Conservation (phyloP, 768 basidiomycete genomes). For the Tricholoma flavovirens region DNA sequence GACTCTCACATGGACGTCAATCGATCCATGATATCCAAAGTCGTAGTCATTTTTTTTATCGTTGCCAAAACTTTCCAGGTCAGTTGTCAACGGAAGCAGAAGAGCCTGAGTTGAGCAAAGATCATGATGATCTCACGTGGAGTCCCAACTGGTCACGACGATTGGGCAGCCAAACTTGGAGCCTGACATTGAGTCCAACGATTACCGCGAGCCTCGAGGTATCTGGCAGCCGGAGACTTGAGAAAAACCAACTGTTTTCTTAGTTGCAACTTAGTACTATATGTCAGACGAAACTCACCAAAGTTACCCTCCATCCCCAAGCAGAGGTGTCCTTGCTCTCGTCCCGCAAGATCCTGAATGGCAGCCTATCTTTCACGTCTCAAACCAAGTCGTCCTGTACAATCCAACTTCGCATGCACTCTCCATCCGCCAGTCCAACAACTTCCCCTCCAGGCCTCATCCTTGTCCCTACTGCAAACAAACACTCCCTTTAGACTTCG, state of each 20-base stretch:
- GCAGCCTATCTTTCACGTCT: conserved; percentile 78
- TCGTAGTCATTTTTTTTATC: too few relatives aligned
- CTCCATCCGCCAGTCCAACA: conserved; percentile 44
- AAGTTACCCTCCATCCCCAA: conserved; percentile 14
- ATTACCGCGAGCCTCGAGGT: too few relatives aligned
- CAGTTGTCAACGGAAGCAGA: too few relatives aligned
- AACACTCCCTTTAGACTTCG: conserved; percentile 43
- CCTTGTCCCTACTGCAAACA: conserved; percentile 76
- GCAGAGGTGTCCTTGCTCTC: conserved; percentile 13
- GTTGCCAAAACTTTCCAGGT: too few relatives aligned
- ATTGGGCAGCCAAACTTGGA: too few relatives aligned
- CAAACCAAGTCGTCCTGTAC: conserved; percentile 84
- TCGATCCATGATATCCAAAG: too few relatives aligned
- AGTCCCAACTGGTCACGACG: too few relatives aligned
- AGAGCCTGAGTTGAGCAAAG: too few relatives aligned
- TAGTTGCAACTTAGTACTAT: background rate
- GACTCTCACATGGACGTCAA: too few relatives aligned
- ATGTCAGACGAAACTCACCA: conserved; percentile 10
- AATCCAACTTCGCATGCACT: conserved; percentile 82
- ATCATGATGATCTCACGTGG: too few relatives aligned
- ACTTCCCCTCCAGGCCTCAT: conserved; percentile 15
- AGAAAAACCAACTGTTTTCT: background rate
- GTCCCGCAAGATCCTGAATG: conserved; percentile 37
- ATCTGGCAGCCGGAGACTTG: background rate
- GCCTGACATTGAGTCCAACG: too few relatives aligned